Percentiles rank a stretch among this genome's conserved stretches.
Evolutionary conservation across 768 basidiomycete genomes (phyloP).

Genomic region (Leucosporidium yakuticum): DNA sequence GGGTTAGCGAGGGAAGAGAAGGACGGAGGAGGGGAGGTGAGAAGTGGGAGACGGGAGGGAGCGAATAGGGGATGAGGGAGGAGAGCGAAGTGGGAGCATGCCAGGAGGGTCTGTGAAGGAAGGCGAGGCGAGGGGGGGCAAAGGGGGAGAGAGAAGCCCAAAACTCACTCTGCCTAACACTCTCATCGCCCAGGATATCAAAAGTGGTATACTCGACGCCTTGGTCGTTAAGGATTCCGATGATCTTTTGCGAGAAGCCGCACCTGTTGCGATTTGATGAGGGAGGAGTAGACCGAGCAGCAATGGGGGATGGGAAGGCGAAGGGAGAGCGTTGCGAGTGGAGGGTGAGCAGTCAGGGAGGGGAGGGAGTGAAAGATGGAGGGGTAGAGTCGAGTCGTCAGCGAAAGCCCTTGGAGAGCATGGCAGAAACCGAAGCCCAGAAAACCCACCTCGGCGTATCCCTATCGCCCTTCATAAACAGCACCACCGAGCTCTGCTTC

Average conservation of each 20-base stretch:
- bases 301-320: neutral
- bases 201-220: conserved; percentile 65
- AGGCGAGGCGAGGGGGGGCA: neutral
- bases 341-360: neutral
- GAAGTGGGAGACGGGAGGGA: neutral
- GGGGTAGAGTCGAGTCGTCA: neutral
- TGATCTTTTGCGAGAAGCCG: conserved; percentile 75
- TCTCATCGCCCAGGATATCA: conserved; percentile 76
- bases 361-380: neutral
- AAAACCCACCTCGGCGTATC: conserved; percentile 53
- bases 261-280: conserved; percentile 45
- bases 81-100: neutral
- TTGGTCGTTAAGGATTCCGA: conserved; percentile 60
- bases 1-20: neutral
- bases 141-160: no score
- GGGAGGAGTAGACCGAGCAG: neutral
- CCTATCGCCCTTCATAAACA: conserved; percentile 88
- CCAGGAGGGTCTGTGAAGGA: neutral
- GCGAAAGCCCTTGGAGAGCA: neutral
- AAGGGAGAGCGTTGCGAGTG: neutral
- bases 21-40: neutral
- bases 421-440: no score
- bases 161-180: conserved; percentile 65
- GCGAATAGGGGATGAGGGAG: neutral
- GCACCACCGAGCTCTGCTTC: conserved; percentile 64